Conservation (phyloP, 306 rosid genomes). For the Quercus wislizeni region DNA sequence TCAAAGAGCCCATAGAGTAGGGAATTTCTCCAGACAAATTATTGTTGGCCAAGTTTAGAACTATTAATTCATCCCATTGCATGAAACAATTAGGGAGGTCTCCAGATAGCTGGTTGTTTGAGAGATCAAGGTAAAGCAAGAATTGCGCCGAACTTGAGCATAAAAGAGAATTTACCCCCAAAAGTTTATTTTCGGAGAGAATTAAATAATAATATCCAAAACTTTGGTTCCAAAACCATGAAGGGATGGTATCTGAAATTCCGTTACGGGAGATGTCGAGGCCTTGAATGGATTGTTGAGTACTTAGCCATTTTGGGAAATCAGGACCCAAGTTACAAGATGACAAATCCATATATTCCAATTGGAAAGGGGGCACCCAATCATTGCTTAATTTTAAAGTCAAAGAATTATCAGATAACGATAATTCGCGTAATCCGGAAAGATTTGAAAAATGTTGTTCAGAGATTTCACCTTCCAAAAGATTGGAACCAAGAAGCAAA, state of each 20-base stretch:
- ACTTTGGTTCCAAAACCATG: background rate
- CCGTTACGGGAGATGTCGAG: background rate
- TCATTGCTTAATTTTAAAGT: background rate
- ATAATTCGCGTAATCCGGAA: rapidly evolving
- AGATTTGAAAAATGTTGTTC: background rate
- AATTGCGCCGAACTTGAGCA: background rate
- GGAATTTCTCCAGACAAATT: conserved; percentile 5
- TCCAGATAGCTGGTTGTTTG: background rate
- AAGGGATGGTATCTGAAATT: conserved; percentile 17
- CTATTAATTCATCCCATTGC: rapidly evolving
- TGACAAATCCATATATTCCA: background rate
- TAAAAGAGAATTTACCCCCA: background rate
- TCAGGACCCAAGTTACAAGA: conserved; percentile 23
- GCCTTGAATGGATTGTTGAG: rapidly evolving
- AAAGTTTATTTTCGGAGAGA: conserved; percentile 22
- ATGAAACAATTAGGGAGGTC: too few species aligned
- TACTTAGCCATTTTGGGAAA: conserved; percentile 30
- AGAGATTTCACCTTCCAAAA: background rate
- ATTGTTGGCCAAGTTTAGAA: conserved; percentile 7
- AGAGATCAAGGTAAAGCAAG: background rate
- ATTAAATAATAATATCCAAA: too few species aligned
- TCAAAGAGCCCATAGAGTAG: background rate
- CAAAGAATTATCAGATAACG: background rate
- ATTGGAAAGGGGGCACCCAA: conserved; percentile 14
- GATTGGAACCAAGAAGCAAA: background rate